phyloP scores from a whole-genome alignment of 345 rosid species.

The Psidium guajava region DNA sequence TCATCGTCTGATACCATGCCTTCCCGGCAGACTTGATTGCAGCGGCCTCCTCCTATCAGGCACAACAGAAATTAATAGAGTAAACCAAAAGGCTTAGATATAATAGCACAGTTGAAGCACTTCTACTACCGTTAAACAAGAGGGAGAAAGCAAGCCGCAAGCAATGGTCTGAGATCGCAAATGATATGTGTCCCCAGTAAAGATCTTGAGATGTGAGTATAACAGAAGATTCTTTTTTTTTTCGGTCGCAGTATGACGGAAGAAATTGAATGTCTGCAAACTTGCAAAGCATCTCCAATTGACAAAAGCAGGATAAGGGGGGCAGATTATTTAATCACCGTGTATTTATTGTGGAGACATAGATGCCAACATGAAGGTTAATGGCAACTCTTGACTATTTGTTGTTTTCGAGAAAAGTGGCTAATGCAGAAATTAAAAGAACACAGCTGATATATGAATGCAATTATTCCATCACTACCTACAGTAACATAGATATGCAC shows the following conservation, averaged over 20 bases:
- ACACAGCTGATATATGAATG: not conserved
- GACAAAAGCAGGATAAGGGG: not conserved
- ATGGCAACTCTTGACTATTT: not conserved
- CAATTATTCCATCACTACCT: not conserved
- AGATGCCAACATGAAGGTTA: not conserved
- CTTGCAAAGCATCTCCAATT: not conserved
- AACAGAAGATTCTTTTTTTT: not conserved
- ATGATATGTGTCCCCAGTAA: not conserved
- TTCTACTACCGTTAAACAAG: not conserved
- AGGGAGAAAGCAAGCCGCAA: not conserved
- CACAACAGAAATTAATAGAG: not conserved
- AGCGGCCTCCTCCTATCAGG: slow-evolving; percentile 63
- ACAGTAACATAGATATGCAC: not conserved
- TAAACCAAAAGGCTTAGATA: not conserved
- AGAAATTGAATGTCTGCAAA: not conserved
- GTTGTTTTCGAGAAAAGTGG: not conserved
- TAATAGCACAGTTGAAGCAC: not conserved
- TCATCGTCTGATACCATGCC: slow-evolving; percentile 92
- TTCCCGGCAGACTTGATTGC: slow-evolving; percentile 76
- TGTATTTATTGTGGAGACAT: not conserved
- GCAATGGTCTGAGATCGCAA: not conserved
- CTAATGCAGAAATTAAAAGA: not conserved
- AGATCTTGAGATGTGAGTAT: not conserved
- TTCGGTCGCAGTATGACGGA: not conserved
- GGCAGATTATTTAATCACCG: not conserved